These are phyloP conservation scores for Neotropicomus parvogracilis DNA, from an alignment of 1,284 basidiomycete species.

Conservation along the genomic window DNA sequence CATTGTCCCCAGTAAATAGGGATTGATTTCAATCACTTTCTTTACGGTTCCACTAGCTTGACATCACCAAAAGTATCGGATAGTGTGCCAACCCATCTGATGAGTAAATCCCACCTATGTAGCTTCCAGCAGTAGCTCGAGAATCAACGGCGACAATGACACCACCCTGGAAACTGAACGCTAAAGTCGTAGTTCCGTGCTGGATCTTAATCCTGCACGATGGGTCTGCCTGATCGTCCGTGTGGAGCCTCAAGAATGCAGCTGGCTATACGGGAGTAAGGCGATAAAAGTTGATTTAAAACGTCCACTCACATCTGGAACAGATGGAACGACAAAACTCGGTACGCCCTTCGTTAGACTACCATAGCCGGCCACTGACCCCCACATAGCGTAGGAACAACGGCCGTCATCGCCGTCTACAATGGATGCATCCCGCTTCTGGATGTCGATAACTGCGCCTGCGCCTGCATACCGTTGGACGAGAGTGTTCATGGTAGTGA, in stretches of 20 bases:
- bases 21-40: conserved; percentile 99
- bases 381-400: conserved; percentile 68
- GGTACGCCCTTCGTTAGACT: conserved; percentile 66
- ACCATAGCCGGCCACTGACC: conserved; percentile 77
- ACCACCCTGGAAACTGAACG: conserved; percentile 95
- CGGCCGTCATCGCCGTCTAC: conserved; percentile 62
- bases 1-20: conserved; percentile 97
- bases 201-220: conserved; percentile 96
- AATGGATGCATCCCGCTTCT: conserved; percentile 42
- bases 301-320: conserved; percentile 62
- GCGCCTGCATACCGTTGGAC: conserved; percentile 62
- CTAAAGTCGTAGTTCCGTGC: conserved; percentile 97
- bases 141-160: conserved; percentile 99
- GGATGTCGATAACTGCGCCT: conserved; percentile 45
- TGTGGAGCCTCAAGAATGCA: conserved; percentile 84
- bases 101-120: conserved; percentile 68
- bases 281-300: neutral
- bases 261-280: conserved; percentile 61
- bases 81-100: neutral
- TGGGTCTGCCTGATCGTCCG: conserved; percentile 91
- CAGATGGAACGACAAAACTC: conserved; percentile 64
- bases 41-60: conserved; percentile 92
- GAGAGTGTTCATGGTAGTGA: conserved; percentile 71
- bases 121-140: conserved; percentile 94
- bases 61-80: conserved; percentile 5